Conservation (phyloP, 192 early-diverging fungal species). For the Coemansia sp. region DNA sequence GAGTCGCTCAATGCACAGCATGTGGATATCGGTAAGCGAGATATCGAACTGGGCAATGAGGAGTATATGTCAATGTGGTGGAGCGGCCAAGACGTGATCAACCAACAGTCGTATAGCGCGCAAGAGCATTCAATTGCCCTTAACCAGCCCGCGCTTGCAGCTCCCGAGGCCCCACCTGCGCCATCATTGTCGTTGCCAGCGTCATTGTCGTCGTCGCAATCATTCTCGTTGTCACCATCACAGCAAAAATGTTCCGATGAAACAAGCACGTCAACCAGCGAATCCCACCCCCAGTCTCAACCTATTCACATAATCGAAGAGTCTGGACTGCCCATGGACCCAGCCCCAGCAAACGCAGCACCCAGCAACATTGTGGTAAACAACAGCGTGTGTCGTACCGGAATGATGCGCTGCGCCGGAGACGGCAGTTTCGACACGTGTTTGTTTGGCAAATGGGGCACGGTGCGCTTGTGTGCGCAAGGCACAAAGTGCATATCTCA, state of each 20-base stretch:
- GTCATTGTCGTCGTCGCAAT: no score
- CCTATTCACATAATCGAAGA: not conserved
- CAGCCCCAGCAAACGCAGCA: not conserved
- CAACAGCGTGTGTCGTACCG: not conserved
- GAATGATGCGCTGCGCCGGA: conserved; percentile 22
- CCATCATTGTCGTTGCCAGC: no score
- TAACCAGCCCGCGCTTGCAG: not conserved
- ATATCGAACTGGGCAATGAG: conserved; percentile 1
- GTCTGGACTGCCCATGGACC: not conserved
- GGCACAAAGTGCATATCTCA: conserved; percentile 28
- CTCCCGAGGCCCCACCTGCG: not conserved
- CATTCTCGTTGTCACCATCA: no score
- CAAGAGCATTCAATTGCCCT: not conserved
- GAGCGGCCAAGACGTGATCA: not conserved
- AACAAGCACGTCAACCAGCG: not conserved
- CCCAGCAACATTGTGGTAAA: not conserved
- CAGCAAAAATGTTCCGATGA: not conserved
- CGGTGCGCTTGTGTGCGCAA: conserved; percentile 22
- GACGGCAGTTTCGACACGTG: conserved; percentile 39
- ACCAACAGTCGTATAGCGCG: not conserved
- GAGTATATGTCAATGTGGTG: conserved; percentile 7
- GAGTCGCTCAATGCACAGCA: not conserved
- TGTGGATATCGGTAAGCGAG: not conserved
- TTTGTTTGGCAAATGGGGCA: conserved; percentile 42
- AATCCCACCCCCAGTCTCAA: not conserved